phyloP scores from a whole-genome alignment of 352 stramenopile species.

The Globisporangium splendens region DNA sequence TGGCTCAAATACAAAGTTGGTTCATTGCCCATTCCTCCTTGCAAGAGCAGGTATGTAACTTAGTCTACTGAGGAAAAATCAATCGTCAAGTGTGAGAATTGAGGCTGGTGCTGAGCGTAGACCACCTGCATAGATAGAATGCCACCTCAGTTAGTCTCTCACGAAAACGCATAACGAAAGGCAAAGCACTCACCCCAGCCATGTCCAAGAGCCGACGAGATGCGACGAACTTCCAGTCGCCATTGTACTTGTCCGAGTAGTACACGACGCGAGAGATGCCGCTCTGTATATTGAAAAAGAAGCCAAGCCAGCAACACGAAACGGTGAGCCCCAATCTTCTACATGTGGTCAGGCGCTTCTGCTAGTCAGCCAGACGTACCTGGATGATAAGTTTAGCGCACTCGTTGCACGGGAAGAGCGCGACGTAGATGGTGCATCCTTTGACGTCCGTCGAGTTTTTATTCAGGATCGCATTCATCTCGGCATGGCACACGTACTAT shows the following conservation, averaged over 20 bases:
- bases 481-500: slow-evolving; percentile 97
- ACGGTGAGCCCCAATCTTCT: too few species aligned
- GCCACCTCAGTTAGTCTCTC: background rate
- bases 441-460: slow-evolving; percentile 95
- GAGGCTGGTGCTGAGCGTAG: slow-evolving; percentile 58
- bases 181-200: slow-evolving; percentile 38
- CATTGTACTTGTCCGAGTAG: slow-evolving; percentile 94
- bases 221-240: slow-evolving; percentile 87
- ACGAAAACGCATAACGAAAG: background rate
- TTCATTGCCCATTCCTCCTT: background rate
- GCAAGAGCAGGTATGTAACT: background rate
- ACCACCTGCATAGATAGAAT: slow-evolving; percentile 29
- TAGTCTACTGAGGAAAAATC: slow-evolving; percentile 55
- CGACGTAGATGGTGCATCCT: slow-evolving; percentile 96
- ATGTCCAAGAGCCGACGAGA: slow-evolving; percentile 87
- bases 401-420: slow-evolving; percentile 98
- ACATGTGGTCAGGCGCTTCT: too few species aligned
- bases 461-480: slow-evolving; percentile 99
- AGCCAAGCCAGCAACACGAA: too few species aligned
- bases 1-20: background rate
- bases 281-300: slow-evolving; percentile 42
- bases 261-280: slow-evolving; percentile 96
- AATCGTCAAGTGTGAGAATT: slow-evolving; percentile 57
- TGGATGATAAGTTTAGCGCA: slow-evolving; percentile 99
- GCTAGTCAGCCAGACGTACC: slow-evolving; percentile 15